Percentiles rank a stretch among this genome's conserved stretches.
phyloP scores from a whole-genome alignment of 2,329 filamentous ascomycete species.

The Xylaria sp. region DNA sequence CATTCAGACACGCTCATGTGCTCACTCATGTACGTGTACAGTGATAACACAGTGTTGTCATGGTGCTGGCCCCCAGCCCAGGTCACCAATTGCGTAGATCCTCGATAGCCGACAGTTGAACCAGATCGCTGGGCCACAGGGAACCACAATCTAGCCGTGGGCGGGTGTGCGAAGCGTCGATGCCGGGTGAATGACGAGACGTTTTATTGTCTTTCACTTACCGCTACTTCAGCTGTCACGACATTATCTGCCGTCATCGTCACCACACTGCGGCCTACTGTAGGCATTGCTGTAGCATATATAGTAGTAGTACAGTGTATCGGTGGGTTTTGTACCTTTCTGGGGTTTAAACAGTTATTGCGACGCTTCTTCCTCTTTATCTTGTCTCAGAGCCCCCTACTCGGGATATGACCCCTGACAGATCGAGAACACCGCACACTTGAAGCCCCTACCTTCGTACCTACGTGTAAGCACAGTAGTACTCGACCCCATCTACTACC shows the following conservation, averaged over 20 bases:
- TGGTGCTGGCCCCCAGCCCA: conserved; percentile 15
- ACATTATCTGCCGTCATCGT: conserved; percentile 13
- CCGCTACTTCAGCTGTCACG: conserved; percentile 38
- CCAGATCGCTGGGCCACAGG: conserved; percentile 48
- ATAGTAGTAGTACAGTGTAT: conserved; percentile 8
- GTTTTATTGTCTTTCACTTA: conserved; percentile 36
- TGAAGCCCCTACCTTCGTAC: no score
- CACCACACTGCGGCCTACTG: conserved; percentile 20
- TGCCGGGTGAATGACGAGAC: conserved; percentile 32
- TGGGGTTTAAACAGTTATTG: no score
- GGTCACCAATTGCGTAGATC: conserved; percentile 35
- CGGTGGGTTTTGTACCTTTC: background rate
- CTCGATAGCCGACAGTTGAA: conserved; percentile 49
- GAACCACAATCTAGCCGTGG: conserved; percentile 32
- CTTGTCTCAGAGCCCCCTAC: background rate
- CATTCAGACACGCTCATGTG: background rate
- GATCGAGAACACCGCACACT: background rate
- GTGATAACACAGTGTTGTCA: conserved; percentile 31
- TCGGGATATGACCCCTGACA: no score
- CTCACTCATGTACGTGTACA: conserved; percentile 16
- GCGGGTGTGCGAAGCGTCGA: conserved; percentile 20
- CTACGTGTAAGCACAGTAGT: no score
- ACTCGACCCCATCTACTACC: conserved; percentile 19
- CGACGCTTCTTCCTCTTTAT: background rate
- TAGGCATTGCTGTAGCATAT: background rate